Evolutionary conservation across 2,329 filamentous ascomycete genomes (phyloP), one percentile per base, ranked within the genome.

Genomic region (Hypoxylon sp.): DNA sequence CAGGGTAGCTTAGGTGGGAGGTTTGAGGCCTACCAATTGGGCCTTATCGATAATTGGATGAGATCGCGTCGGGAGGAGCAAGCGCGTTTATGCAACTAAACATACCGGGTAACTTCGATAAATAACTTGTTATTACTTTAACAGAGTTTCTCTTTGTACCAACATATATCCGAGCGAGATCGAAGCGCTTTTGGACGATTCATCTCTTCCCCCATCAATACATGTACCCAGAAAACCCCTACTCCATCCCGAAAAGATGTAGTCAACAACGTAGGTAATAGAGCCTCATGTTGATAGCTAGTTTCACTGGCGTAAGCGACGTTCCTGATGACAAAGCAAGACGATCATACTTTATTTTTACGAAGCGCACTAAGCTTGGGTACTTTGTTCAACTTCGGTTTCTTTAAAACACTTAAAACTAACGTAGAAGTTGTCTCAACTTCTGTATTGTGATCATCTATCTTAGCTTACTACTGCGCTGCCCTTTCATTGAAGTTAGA

Each of bases 51-150:
- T 68, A 64, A 57, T 60, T 61, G 32, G 46, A 10, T 56, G n/a
- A 37, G 21, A 53, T 66, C 67, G 69, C 71, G 71, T 67, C 46
- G 61, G 55, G 54, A 62, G 21, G 13, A 37, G 42, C 51, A 64
- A 63, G 57, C 68, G 68, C 68, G 68, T 70, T n/a, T 29, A 37
- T 50, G 31, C 29, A 51, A 46, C 13, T 58, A 32, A 5, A 11
- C 17, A 8, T 19, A 44, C n/a, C n/a, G 7, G 10, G 24, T 37
- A 54, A 47, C 39, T 42, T 59, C 50, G 50, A 42, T 15, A 44
- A 50, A 37, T 48, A 46, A 5, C 11, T 44, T 31, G 21, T 35
- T 35, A 19, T n/a, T 21, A 19, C 17, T 35, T 56, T 32, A 47
- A n/a, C 39, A 4, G 10, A n/a, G 13, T 15, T 24, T 47, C 11